Evolutionary conservation across 2,329 filamentous ascomycete species (phyloP).

Genomic region (Beauveria asiatica): DNA sequence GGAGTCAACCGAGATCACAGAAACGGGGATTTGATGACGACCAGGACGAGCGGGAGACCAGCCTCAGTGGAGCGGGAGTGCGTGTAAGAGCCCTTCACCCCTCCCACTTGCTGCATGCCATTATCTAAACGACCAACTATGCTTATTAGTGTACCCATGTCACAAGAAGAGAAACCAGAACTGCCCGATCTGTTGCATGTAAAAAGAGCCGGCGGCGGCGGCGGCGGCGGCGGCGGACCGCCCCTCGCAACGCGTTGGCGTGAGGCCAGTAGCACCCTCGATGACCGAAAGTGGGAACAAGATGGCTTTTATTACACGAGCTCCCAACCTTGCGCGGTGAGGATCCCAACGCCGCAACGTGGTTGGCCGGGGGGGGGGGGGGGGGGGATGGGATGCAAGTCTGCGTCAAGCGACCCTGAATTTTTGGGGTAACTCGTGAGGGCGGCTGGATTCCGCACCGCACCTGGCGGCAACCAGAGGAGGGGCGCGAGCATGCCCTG

Average conservation of each 20-base stretch:
- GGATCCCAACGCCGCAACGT: not conserved
- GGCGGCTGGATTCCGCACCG: slow-evolving; percentile 7
- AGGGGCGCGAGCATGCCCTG: not conserved
- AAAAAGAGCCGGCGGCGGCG: not conserved
- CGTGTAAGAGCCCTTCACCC: slow-evolving; percentile 6
- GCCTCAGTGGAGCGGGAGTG: slow-evolving; percentile 10
- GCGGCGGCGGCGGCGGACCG: not conserved
- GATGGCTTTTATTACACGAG: not conserved
- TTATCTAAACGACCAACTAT: not conserved
- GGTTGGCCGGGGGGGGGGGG: slow-evolving; percentile 4
- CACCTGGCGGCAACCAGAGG: no score
- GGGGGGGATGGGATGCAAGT: not conserved
- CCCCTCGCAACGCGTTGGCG: not conserved
- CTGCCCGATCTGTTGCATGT: no score
- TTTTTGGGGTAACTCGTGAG: slow-evolving; percentile 2
- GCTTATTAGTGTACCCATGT: not conserved
- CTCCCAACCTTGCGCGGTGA: not conserved
- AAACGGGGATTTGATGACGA: slow-evolving; percentile 1
- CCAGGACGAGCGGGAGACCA: not conserved
- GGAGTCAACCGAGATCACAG: slow-evolving; percentile 10
- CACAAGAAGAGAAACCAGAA: not conserved
- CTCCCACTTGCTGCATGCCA: not conserved
- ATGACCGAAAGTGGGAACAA: slow-evolving; percentile 3
- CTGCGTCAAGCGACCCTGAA: not conserved
- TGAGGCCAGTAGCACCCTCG: not conserved